Evolutionary conservation across 2,329 filamentous ascomycete genomes (phyloP).

Genomic region (Calonectria crousiana): DNA sequence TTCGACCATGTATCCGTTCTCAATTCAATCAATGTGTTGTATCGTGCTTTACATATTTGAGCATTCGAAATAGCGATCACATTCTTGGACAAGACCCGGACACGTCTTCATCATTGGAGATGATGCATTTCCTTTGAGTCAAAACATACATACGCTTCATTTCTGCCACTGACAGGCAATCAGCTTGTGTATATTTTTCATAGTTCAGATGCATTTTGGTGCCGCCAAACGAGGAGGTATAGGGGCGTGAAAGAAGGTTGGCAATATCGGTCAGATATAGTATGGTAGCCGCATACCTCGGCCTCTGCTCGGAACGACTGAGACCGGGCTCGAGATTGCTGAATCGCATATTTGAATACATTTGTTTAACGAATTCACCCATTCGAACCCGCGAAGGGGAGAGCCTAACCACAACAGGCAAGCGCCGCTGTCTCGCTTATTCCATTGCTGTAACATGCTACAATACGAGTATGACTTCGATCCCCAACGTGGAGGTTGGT

Average conservation of each 20-base stretch:
- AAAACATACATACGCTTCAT: too few species aligned
- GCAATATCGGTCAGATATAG: neutral
- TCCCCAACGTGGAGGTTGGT: neutral
- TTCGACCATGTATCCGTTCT: too few species aligned
- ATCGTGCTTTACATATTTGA: neutral
- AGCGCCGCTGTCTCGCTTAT: neutral
- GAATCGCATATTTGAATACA: neutral
- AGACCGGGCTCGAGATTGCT: neutral
- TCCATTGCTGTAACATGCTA: neutral
- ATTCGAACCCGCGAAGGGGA: fast-evolving
- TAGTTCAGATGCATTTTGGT: too few species aligned
- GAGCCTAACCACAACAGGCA: neutral
- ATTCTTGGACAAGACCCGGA: too few species aligned
- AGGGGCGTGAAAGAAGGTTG: too few species aligned
- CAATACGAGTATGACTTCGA: neutral
- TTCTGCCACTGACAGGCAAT: too few species aligned
- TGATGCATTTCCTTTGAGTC: too few species aligned
- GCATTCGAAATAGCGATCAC: neutral
- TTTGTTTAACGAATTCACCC: neutral
- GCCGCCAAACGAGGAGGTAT: too few species aligned
- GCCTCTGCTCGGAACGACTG: neutral
- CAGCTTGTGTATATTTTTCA: too few species aligned
- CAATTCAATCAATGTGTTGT: neutral
- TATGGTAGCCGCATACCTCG: too few species aligned
- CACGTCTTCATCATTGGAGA: too few species aligned